phyloP scores from a whole-genome alignment of 176 grass and related monocot species.

The Hsuehochloa calcarea region DNA sequence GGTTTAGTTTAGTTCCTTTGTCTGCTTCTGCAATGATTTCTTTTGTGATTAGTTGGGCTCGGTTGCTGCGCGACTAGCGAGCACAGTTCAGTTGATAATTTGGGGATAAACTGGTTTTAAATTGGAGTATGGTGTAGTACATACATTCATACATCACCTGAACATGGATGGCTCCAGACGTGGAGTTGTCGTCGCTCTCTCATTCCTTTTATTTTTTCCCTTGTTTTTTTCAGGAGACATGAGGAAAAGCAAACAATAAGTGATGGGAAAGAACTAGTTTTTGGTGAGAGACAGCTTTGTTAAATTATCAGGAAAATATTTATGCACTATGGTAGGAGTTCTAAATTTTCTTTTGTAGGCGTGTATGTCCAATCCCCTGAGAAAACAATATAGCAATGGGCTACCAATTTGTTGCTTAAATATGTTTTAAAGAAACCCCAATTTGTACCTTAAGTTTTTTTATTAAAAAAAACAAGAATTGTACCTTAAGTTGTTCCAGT shows the following conservation, averaged over 20 bases:
- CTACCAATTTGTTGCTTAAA: conserved; percentile 6
- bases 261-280: conserved; percentile 33
- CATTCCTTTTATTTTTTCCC: background rate
- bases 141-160: conserved; percentile 45
- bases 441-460: background rate
- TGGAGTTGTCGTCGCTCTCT: conserved; percentile 32
- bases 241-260: conserved; percentile 23
- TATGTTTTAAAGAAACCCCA: background rate
- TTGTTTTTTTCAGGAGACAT: background rate
- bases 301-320: conserved; percentile 26
- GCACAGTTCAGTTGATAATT: conserved; percentile 43
- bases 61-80: conserved; percentile 33
- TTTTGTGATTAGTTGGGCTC: conserved; percentile 52
- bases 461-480: background rate
- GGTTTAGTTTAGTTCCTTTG: conserved; percentile 22
- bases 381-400: conserved; percentile 21
- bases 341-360: conserved; percentile 11
- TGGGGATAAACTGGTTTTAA: conserved; percentile 19
- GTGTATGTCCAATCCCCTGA: conserved; percentile 24
- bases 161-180: conserved; percentile 20
- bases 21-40: conserved; percentile 40
- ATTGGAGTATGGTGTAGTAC: conserved; percentile 11
- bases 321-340: background rate
- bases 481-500: background rate
- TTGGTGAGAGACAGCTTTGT: conserved; percentile 24